Base-by-base conservation (phyloP, 179 eudicot genomes). In the Beta corolliflora region DNA sequence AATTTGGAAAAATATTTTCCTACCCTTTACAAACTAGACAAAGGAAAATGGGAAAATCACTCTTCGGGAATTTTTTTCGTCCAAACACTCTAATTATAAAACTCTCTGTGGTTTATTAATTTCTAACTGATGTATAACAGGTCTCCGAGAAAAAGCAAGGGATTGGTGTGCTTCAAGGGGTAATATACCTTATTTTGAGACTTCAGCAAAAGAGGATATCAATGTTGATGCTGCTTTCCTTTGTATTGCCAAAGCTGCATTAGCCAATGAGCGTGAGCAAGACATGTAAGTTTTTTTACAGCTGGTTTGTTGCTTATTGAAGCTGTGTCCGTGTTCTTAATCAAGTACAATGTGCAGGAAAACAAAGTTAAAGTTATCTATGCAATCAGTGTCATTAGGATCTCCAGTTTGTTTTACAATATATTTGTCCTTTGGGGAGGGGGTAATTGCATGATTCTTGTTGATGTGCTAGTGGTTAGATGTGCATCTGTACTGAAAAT, bases 111-210 rank as follows among this genome's bases (percentile, higher is more conserved):
- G 58, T 50, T 77, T 21, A 6, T 60, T 44, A 73, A 46, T 41
- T 44, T 80, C 77, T 80, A 23, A 85, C 64, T 60, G 36, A 71
- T 67, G 15, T 76, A 76, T 41, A 83, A 4, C 80, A 90, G 92
- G 92, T 90, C 74, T 90, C 93, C 75, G 93, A 90, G 77, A 90
- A 88, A 90, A 90, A 75, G 93, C 93, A 15, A 88, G 78, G 87
- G 93, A 90, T 78, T 90, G 93, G 93, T 90, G 93, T 83, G 86
- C 89, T 82, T 84, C 91, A 71, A 90, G 84, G 77, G 92, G 92
- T 81, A 87, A 86, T 70, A 88, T 90, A 80, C 91, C 93, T 77
- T 90, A 90, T 82, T 88, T 82, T 80, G 93, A 90, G 79, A 90
- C 93, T 71, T 90, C 93, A 48, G 93, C 93, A 45, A 90, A 90